Evolutionary conservation across 2,329 filamentous ascomycete species (phyloP), one percentile per base, ranked within the genome.

Genomic region (Escovopsis weberi): DNA sequence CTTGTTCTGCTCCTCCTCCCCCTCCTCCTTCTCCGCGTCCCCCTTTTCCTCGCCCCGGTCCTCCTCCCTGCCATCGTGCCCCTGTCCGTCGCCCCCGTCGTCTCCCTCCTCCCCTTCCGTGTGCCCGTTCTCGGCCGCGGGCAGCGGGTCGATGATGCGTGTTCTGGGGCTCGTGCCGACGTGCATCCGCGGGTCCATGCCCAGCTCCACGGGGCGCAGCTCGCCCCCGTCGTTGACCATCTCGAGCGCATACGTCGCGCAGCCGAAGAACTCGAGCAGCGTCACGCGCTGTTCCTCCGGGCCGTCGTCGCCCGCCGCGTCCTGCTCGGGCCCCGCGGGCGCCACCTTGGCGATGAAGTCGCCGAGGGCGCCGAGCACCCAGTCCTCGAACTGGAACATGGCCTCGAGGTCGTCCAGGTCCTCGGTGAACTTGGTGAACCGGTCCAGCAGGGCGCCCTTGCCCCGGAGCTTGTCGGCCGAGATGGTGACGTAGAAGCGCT

Each of bases 331-430:
- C 6, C 45, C 40, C 6, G 41, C 12, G 34, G 42, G 43, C 4
- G 43, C 41, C 4, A 42, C 15, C 34, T 26, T 19, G 4, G 39
- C 12, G 30, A 47, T 26, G 38, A 46, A 43, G n/a, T 28, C 41
- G 6, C 42, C 35, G 7, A 49, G 41, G 10, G 41, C 37, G 30
- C 18, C 28, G 1, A 47, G 43, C 26, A 46, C 28, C 47, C 45
- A 49, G 6, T 49, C 47, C 37, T 49, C 43, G 34, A 44, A 47
- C 26, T 45, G 40, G 33, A 44, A 45, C 30, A 43, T 32, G 5
- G 30, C 39, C 5, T 45, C 40, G 1, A 34, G 34, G 12, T 48
- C 41, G 15, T 50, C 44, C 5, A 46, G 23, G 11, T 44, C 34
- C 12, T 38, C 36, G 6, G 19, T 36, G 38, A 50, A 44, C 12